These are phyloP conservation scores for Aspergillus saccharolyticus DNA, from an alignment of 495 filamentous ascomycete genomes.

Conservation along the genomic window DNA sequence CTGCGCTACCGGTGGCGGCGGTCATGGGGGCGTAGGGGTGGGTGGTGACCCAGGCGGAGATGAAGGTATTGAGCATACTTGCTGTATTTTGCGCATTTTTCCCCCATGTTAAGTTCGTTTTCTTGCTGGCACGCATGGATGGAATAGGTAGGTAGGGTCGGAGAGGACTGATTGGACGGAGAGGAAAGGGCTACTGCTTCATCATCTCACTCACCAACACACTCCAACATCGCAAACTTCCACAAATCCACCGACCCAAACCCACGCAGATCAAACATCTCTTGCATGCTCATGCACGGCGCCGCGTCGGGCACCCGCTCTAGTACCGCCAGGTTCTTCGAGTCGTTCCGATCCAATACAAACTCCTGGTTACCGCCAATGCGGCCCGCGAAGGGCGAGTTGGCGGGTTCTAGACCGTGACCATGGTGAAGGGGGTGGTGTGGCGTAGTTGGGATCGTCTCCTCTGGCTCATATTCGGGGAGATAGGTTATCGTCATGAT, in stretches of 20 bases:
- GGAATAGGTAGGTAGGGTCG: no score
- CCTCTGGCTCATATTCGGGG: slow-evolving; percentile 10
- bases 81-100: slow-evolving; percentile 12
- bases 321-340: slow-evolving; percentile 29
- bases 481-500: slow-evolving; percentile 8
- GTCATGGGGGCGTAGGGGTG: slow-evolving; percentile 15
- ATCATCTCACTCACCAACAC: slow-evolving; percentile 30
- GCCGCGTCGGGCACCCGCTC: slow-evolving; percentile 43
- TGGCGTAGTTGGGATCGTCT: background rate
- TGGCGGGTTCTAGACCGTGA: slow-evolving; percentile 8
- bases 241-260: slow-evolving; percentile 39
- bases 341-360: slow-evolving; percentile 34
- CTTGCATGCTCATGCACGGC: slow-evolving; percentile 33
- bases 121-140: no score
- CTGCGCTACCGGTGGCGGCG: slow-evolving; percentile 17
- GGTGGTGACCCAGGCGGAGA: slow-evolving; percentile 23
- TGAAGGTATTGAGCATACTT: slow-evolving; percentile 26
- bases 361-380: slow-evolving; percentile 46
- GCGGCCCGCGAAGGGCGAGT: slow-evolving; percentile 43
- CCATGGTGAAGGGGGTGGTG: background rate
- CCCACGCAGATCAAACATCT: slow-evolving; percentile 33
- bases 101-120: no score
- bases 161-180: no score
- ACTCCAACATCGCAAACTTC: slow-evolving; percentile 42
- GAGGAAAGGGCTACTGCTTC: no score